Percentiles rank a stretch among this genome's conserved stretches.
Conservation (phyloP, 1,139 yeast genomes). For the Petasospora fabianii region DNA sequence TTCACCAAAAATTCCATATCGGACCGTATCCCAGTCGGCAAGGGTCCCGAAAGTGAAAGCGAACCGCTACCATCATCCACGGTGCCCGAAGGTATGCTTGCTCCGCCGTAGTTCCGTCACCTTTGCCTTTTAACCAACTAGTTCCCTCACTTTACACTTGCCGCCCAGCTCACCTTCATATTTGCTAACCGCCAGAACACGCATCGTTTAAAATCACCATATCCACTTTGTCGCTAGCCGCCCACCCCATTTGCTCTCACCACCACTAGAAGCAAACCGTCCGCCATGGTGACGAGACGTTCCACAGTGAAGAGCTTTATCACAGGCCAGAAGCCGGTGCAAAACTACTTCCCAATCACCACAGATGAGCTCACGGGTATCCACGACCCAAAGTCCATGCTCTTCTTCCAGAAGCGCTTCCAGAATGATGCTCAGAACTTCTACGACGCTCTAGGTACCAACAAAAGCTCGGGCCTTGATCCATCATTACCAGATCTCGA, state of each 20-base stretch:
- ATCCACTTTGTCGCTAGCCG: too few species aligned
- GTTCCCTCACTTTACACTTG: background rate
- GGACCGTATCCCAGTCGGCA: background rate
- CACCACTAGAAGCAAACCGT: background rate
- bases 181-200: background rate
- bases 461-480: slow-evolving; percentile 43
- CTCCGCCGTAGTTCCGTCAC: background rate
- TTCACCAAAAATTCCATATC: slow-evolving; percentile 1
- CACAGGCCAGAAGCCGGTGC: slow-evolving; percentile 1
- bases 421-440: slow-evolving; percentile 23
- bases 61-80: too few species aligned
- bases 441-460: slow-evolving; percentile 35
- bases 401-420: slow-evolving; percentile 27
- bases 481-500: slow-evolving; percentile 26
- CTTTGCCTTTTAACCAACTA: background rate
- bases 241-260: background rate
- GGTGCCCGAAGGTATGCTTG: background rate
- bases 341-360: slow-evolving; percentile 11
- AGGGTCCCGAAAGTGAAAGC: too few species aligned
- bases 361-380: slow-evolving; percentile 29
- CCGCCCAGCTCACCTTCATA: background rate
- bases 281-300: slow-evolving; percentile 11
- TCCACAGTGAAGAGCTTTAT: slow-evolving; percentile 9
- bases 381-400: slow-evolving; percentile 35
- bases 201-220: background rate